Base-by-base conservation (phyloP, 768 basidiomycete species). In the Pleurotus salmoneostramineus region DNA sequence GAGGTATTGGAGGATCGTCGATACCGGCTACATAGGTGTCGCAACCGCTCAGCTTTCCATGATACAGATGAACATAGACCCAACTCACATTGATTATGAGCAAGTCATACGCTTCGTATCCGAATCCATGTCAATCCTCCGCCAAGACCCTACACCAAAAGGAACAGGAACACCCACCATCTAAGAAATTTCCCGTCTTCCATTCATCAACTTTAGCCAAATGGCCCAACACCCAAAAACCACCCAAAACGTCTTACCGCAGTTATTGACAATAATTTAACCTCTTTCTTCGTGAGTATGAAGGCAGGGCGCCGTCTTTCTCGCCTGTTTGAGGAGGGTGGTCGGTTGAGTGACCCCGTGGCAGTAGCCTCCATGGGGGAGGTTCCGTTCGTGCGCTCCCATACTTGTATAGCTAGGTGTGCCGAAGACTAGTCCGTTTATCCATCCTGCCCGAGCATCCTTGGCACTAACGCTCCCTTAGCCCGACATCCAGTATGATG, bases 181-280 rank as follows among this genome's bases (percentile, higher is more conserved):
- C 87, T 35, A 88, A 72, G 73, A 88, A 88, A 69, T 88, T 88
- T 5, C 87, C 87, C 51, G 87, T 81, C 84, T 85, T 57, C 2
- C 1, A 15, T 32, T 8, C 37, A 44, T 15, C 33, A 34, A 44
- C n/a, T 31, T 15, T 7, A 14, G 12, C 10, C n/a, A n/a, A n/a
- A n/a, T n/a, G n/a, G n/a, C n/a, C n/a, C n/a, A n/a, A n/a, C n/a
- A n/a, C n/a, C n/a, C n/a, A n/a, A n/a, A n/a, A n/a, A n/a, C n/a
- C n/a, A n/a, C n/a, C n/a, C n/a, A n/a, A n/a, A n/a, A 33, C 36
- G 45, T 6, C 4, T n/a, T 58, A 85, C 83, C 6, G 84, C 86
- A 54, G 84, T 77, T 58, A 88, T 85, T 37, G 79, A 75, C 32
- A 88, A 70, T 42, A 88, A 65, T 68, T 87, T 88, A 54, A 85